These are phyloP conservation scores for Urostyla sp. DNA, from an alignment of 73 alveolate genomes.

Conservation along the genomic window DNA sequence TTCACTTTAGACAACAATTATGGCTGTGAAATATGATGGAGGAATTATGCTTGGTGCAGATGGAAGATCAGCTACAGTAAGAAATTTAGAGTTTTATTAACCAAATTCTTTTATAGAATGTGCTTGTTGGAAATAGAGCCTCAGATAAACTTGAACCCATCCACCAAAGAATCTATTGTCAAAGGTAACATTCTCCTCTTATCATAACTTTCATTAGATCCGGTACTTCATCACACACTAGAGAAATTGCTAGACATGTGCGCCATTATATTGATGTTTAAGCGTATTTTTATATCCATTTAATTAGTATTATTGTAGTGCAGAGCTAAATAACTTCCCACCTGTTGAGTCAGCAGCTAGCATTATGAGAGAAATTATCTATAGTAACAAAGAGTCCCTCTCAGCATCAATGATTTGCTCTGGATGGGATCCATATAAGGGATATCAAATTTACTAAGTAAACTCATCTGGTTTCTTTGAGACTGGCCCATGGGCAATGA, in stretches of 20 bases:
- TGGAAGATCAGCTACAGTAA: slow-evolving; percentile 87
- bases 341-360: slow-evolving; percentile 95
- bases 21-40: slow-evolving; percentile 88
- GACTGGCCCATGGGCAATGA: slow-evolving; percentile 66
- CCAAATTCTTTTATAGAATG: slow-evolving; percentile 52
- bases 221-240: slow-evolving; percentile 96
- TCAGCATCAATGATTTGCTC: slow-evolving; percentile 91
- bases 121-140: slow-evolving; percentile 89
- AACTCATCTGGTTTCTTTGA: slow-evolving; percentile 58
- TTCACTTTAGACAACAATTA: slow-evolving; percentile 78
- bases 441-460: slow-evolving; percentile 72
- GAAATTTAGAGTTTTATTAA: not conserved
- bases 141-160: slow-evolving; percentile 94
- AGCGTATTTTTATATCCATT: slow-evolving; percentile 25
- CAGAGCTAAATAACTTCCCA: slow-evolving; percentile 91
- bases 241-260: slow-evolving; percentile 84
- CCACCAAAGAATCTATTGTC: slow-evolving; percentile 87
- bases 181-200: slow-evolving; percentile 18
- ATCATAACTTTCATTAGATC: slow-evolving; percentile 61
- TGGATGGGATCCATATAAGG: slow-evolving; percentile 95
- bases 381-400: slow-evolving; percentile 79
- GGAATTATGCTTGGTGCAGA: slow-evolving; percentile 94
- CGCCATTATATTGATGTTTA: slow-evolving; percentile 86
- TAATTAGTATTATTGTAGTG: slow-evolving; percentile 19
- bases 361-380: slow-evolving; percentile 81